These are phyloP conservation scores for Alternaria sp. DNA, from an alignment of 2,329 filamentous ascomycete genomes.

Conservation along the genomic window DNA sequence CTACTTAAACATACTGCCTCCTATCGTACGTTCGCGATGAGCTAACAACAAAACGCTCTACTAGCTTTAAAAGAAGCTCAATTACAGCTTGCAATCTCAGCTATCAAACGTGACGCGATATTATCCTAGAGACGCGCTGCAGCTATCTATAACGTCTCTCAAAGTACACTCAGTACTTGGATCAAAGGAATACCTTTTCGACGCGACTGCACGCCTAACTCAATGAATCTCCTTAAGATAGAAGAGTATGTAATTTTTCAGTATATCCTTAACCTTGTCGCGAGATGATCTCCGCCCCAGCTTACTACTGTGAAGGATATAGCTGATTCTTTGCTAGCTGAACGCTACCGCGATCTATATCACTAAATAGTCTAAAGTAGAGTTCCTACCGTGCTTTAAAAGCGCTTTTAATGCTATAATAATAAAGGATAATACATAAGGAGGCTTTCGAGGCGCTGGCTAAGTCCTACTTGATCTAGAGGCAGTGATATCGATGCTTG, in stretches of 20 bases:
- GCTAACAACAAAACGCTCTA: neutral
- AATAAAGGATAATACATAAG: constrained; percentile 39
- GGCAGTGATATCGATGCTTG: constrained; percentile 45
- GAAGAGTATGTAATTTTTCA: neutral
- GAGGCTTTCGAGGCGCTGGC: constrained; percentile 44
- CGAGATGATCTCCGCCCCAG: neutral
- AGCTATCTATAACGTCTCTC: neutral
- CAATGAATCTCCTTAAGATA: neutral
- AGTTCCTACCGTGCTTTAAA: constrained; percentile 34
- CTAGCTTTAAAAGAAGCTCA: too few species aligned
- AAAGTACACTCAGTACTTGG: neutral
- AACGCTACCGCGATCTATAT: too few species aligned
- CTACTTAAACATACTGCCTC: neutral
- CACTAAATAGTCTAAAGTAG: neutral
- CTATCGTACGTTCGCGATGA: neutral
- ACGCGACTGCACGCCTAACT: neutral
- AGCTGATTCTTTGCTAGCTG: neutral
- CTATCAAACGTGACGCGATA: neutral
- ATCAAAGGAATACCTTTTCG: neutral
- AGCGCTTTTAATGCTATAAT: constrained; percentile 36
- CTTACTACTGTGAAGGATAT: neutral
- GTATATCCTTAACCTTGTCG: neutral
- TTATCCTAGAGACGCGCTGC: neutral
- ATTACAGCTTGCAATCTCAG: neutral
- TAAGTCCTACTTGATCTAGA: constrained; percentile 46